phyloP scores from a whole-genome alignment of 768 basidiomycete genomes.

The Mycena leptocephala region DNA sequence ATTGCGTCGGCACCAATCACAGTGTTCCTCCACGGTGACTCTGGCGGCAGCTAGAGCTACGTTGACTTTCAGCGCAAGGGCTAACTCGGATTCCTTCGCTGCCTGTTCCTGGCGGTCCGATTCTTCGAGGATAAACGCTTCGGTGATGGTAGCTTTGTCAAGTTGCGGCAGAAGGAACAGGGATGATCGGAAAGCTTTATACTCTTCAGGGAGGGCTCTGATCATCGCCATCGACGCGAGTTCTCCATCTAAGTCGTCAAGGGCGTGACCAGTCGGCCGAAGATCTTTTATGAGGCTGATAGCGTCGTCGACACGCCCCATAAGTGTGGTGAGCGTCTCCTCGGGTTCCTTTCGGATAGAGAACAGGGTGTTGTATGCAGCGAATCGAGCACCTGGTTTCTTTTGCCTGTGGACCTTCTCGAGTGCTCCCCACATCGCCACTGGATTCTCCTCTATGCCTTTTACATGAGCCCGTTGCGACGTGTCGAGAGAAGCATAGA shows the following conservation, averaged over 20 bases:
- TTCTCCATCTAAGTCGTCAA: slow-evolving; percentile 37
- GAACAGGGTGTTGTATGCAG: slow-evolving; percentile 12
- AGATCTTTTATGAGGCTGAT: slow-evolving; percentile 38
- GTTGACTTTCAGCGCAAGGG: background rate
- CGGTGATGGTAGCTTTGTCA: slow-evolving; percentile 20
- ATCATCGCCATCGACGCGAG: slow-evolving; percentile 41
- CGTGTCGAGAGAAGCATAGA: slow-evolving; percentile 37
- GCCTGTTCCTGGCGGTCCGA: background rate
- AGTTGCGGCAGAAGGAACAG: slow-evolving; percentile 27
- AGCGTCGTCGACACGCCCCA: slow-evolving; percentile 32
- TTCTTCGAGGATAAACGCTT: slow-evolving; percentile 28
- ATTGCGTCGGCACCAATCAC: slow-evolving; percentile 17
- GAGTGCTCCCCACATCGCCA: slow-evolving; percentile 26
- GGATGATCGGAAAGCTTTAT: slow-evolving; percentile 22
- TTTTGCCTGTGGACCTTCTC: slow-evolving; percentile 38
- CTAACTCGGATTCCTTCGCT: background rate
- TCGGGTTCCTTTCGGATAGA: slow-evolving; percentile 5
- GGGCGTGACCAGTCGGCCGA: slow-evolving; percentile 18
- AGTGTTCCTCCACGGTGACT: background rate
- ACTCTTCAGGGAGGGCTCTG: slow-evolving; percentile 41
- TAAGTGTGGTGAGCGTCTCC: slow-evolving; percentile 17
- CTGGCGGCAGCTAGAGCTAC: background rate
- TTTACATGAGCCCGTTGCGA: slow-evolving; percentile 38
- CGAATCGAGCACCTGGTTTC: slow-evolving; percentile 40
- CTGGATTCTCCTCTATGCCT: slow-evolving; percentile 38